Evolutionary conservation across 345 rosid species (phyloP), one percentile per base, ranked within the genome.

Genomic region (Excoecaria cochinchinensis): DNA sequence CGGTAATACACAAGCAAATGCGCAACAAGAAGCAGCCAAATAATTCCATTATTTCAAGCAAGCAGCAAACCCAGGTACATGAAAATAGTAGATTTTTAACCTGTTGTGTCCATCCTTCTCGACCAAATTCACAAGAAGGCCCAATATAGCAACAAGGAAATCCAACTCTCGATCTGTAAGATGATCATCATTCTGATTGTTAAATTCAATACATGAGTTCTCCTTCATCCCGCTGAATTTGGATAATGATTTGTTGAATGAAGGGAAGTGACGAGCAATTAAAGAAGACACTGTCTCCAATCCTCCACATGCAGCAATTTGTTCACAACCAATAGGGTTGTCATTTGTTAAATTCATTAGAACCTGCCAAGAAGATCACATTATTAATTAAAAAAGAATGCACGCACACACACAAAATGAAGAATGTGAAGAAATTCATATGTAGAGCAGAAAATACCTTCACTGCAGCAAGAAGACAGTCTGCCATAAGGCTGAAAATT

Each of bases 301-400:
- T 53, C 93, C 99, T 77, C 92, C 91, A 76, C 86, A 93, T 22
- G 85, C 82, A 81, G 93, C 96, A 82, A 95, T 86, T 90, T 92
- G 91, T 78, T 77, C 88, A 84, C 99, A 95, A 62, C 98, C 96
- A 55, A 83, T 76, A 64, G 95, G 85, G 64, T 95, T 92, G 67
- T 91, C 99, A 84, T 95, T 95, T 21, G 99, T 93, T 77, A 92
- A 81, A 83, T 95, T 95, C 94, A 95, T 92, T 72, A 95, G 83
- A 69, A 93, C 98, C 99, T 95, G 90, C 78, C 74, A 76, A 74
- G 38, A 78, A 56, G 46, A 70, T 17, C 62, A 59, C 25, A 24
- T 62, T 62, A 70, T 40, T 19, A 14, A 31, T 31, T 31, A 31
- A 31, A 31, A 31, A 31, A 31, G 2, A 31, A 31, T 2, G 31